Evolutionary conservation across 108 stramenopile species (phyloP), one percentile per base, ranked within the genome.

Genomic region (Skeletonema menzelii): DNA sequence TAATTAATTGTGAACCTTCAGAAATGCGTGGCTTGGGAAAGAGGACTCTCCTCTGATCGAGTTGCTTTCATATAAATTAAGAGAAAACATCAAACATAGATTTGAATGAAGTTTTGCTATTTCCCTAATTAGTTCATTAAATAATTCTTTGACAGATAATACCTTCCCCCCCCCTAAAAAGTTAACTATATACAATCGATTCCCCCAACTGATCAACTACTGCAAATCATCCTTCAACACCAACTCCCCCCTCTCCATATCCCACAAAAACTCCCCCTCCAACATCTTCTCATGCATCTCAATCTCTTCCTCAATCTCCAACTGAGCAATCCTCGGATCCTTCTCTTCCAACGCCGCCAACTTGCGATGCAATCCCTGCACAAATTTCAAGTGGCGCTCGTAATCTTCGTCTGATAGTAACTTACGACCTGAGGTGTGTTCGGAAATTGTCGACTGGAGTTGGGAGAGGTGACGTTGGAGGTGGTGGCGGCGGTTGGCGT

Each of bases 281-380:
- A 59, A 28, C 70, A 72, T 72, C 22, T 31, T 53, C n/a, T 66
- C 70, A 1, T 69, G 70, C 8, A 72, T 15, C 56, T 59, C 32
- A 56, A 67, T 57, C 22, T 72, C 70, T n/a, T 72, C 56, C 56
- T 69, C 67, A 12, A 69, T 69, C 55, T 57, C 67, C 28, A 69
- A 53, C 2, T 27, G 19, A 11, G 17, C 49, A 28, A 56, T 55
- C 55, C 47, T 32, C 53, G 15, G 20, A 42, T 67, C 47, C 17
- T 27, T 67, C 27, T 38, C 37, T 8, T 66, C n/a, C 61, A 63
- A 37, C 11, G 17, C 11, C 0, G 67, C 67, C 27, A 68, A 49
- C 27, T 67, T 67, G 47, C 66, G 66, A 14, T 49, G 44, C 8
- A 67, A 26, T 13, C 66, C 66, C 49, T 55, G 27, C 7, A 68